Percentiles rank a stretch among this genome's conserved stretches.
phyloP scores from a whole-genome alignment of 768 basidiomycete genomes.

The Crucibulum laeve region DNA sequence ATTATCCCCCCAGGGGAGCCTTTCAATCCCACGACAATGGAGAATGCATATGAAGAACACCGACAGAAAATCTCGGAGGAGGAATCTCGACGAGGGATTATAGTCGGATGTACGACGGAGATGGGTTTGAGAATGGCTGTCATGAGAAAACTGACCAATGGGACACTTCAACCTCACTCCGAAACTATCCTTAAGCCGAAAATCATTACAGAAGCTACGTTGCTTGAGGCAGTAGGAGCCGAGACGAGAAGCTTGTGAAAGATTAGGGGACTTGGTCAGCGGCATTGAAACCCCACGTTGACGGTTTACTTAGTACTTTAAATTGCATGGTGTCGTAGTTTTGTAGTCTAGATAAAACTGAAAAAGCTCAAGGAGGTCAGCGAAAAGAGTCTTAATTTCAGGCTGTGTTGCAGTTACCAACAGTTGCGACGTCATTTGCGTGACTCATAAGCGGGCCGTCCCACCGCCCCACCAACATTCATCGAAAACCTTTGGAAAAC shows the following conservation, averaged over 20 bases:
- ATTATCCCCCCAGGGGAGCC: slow-evolving; percentile 36
- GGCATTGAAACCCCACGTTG: background rate
- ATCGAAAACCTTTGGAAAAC: too few relatives aligned
- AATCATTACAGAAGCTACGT: background rate
- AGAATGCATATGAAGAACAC: slow-evolving; percentile 29
- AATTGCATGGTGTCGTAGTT: background rate
- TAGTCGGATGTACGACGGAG: slow-evolving; percentile 45
- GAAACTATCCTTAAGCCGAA: slow-evolving; percentile 1
- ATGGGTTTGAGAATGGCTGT: slow-evolving; percentile 34
- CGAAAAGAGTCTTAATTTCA: too few relatives aligned
- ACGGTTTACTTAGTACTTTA: background rate
- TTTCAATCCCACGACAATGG: slow-evolving; percentile 40
- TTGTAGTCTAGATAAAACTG: too few relatives aligned
- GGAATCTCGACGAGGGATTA: background rate
- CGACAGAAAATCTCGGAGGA: background rate
- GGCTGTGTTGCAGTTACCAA: too few relatives aligned
- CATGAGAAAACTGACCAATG: background rate
- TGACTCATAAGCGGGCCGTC: too few relatives aligned
- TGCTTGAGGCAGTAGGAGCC: background rate
- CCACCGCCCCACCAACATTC: too few relatives aligned
- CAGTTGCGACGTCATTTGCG: too few relatives aligned
- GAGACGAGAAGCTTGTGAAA: background rate
- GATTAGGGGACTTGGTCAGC: background rate
- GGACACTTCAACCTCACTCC: background rate
- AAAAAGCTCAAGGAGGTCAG: too few relatives aligned